Evolutionary conservation across 208 protist species (phyloP).

Genomic region (Crithidia brevicula): DNA sequence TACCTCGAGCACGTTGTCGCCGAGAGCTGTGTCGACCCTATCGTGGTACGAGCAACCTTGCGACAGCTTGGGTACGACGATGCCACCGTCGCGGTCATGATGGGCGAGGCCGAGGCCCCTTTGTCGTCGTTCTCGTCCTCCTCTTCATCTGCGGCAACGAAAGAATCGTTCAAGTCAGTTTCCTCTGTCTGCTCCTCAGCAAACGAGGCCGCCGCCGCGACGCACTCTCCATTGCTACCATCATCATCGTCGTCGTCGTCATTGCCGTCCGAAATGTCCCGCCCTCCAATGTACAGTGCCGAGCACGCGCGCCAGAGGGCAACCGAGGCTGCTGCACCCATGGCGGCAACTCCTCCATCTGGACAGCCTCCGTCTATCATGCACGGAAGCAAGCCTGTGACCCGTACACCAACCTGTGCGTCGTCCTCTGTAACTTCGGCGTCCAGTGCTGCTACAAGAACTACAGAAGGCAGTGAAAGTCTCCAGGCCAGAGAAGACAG

Average conservation of each 20-base stretch:
- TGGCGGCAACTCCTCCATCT: background rate
- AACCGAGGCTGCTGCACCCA: background rate
- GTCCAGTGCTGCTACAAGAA: too few species aligned
- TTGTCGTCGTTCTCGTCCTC: slow-evolving; percentile 7
- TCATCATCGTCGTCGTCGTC: background rate
- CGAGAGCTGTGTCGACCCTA: slow-evolving; percentile 37
- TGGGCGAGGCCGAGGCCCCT: slow-evolving; percentile 38
- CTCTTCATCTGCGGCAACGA: background rate
- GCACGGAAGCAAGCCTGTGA: slow-evolving; percentile 3
- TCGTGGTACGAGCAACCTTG: slow-evolving; percentile 59
- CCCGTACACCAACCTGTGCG: background rate
- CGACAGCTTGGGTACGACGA: slow-evolving; percentile 50
- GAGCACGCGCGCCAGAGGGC: background rate
- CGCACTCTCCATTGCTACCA: background rate
- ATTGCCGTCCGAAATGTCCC: background rate
- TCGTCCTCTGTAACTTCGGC: background rate
- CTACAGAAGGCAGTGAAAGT: too few species aligned
- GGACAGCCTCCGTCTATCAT: slow-evolving; percentile 4
- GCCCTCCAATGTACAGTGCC: background rate
- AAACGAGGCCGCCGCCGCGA: background rate
- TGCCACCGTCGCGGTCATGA: slow-evolving; percentile 39
- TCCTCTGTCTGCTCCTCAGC: background rate
- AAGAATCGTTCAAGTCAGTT: background rate
- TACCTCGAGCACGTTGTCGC: slow-evolving; percentile 48
- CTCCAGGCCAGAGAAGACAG: too few species aligned